These are phyloP conservation scores for Microglena sp. DNA, from an alignment of 139 green algal genomes.

Conservation along the genomic window DNA sequence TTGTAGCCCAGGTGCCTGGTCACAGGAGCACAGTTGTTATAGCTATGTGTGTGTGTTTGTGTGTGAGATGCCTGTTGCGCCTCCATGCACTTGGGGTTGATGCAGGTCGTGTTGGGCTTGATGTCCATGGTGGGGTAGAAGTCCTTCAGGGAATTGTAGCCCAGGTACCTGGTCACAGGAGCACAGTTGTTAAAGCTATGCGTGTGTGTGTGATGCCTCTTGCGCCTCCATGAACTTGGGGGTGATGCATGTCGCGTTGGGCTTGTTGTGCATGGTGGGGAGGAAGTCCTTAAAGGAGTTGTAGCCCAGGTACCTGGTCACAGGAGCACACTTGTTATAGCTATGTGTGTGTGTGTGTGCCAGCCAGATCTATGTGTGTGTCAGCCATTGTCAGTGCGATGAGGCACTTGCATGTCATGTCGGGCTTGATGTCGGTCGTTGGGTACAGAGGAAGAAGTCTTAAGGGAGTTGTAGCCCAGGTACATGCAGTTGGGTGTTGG, in stretches of 20 bases:
- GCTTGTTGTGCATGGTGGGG: conserved; percentile 79
- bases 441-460: conserved; percentile 97
- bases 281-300: conserved; percentile 88
- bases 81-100: conserved; percentile 54
- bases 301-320: conserved; percentile 77
- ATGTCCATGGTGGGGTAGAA: conserved; percentile 92
- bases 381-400: too few species aligned
- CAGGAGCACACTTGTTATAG: too few species aligned
- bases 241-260: conserved; percentile 76
- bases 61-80: background rate
- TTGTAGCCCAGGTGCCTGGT: conserved; percentile 78
- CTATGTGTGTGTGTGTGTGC: too few species aligned
- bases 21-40: too few species aligned
- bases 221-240: conserved; percentile 24
- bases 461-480: conserved; percentile 85
- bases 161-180: conserved; percentile 51
- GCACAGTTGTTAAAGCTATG: too few species aligned
- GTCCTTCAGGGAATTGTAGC: conserved; percentile 88
- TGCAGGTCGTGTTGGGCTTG: conserved; percentile 70
- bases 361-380: background rate
- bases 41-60: too few species aligned
- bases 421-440: conserved; percentile 80
- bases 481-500: too few species aligned
- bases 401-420: conserved; percentile 63
- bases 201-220: too few species aligned